A percentile compares a stretch with the other conserved stretches of the same genome.
Evolutionary conservation across 208 protist species (phyloP).

Genomic region (Leishmania martiniquensis): DNA sequence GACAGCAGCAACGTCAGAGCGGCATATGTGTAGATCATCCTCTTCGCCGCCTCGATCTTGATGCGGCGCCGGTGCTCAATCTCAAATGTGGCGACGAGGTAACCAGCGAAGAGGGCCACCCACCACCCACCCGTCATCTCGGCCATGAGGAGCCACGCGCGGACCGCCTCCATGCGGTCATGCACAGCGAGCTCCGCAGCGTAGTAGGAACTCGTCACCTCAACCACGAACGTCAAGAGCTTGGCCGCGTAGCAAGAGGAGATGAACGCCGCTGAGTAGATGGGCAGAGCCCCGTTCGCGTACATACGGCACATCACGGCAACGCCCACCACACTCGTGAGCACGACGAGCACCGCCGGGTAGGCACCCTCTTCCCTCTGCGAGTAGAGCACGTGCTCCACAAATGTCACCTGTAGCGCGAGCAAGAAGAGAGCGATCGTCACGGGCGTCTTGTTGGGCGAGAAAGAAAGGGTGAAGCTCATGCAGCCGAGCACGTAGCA

Average conservation of each 20-base stretch:
- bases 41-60: slow-evolving; percentile 31
- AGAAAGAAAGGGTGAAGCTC: slow-evolving; percentile 76
- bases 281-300: slow-evolving; percentile 56
- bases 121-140: slow-evolving; percentile 63
- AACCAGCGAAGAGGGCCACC: slow-evolving; percentile 49
- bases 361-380: slow-evolving; percentile 84
- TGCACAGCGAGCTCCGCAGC: slow-evolving; percentile 32
- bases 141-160: slow-evolving; percentile 11
- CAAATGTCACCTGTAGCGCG: slow-evolving; percentile 69
- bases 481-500: slow-evolving; percentile 86
- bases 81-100: slow-evolving; percentile 60
- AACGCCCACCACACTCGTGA: slow-evolving; percentile 74
- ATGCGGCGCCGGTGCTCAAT: slow-evolving; percentile 48
- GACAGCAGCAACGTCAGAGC: slow-evolving; percentile 37
- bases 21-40: slow-evolving; percentile 41
- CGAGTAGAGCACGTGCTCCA: slow-evolving; percentile 89
- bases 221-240: slow-evolving; percentile 73
- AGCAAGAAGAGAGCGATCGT: slow-evolving; percentile 65
- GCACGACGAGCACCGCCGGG: slow-evolving; percentile 63
- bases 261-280: slow-evolving; percentile 56
- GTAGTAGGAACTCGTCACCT: slow-evolving; percentile 80
- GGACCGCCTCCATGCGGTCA: slow-evolving; percentile 11
- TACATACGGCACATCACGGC: slow-evolving; percentile 58
- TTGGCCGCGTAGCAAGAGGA: slow-evolving; percentile 80
- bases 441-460: slow-evolving; percentile 47